Evolutionary conservation across 345 rosid genomes (phyloP).

Genomic region (Eucalyptus fibrosa): DNA sequence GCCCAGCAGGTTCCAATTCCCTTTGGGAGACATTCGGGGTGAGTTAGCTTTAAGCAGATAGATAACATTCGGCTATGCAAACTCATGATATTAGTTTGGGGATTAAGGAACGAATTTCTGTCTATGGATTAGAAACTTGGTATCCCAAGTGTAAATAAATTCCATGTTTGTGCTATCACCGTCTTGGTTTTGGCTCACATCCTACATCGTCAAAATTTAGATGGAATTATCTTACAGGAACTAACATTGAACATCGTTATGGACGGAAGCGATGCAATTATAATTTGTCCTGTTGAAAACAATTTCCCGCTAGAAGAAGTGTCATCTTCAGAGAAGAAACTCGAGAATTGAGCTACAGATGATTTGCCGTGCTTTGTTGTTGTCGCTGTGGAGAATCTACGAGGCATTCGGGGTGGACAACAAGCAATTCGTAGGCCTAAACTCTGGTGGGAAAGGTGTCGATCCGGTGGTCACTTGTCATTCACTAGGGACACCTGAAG

Average conservation of each 20-base stretch:
- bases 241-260: background rate
- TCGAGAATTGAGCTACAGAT: background rate
- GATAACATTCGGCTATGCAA: background rate
- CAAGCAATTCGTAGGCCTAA: slow-evolving; percentile 33
- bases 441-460: slow-evolving; percentile 1
- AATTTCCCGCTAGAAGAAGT: background rate
- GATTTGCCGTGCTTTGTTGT: background rate
- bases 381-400: slow-evolving; percentile 42
- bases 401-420: slow-evolving; percentile 27
- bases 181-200: background rate
- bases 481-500: slow-evolving; percentile 7
- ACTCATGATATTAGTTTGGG: background rate
- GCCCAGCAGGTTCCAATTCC: background rate
- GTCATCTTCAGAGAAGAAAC: background rate
- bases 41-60: background rate
- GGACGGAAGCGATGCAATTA: background rate
- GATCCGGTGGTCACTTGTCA: slow-evolving; percentile 12
- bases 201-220: background rate
- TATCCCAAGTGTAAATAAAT: background rate
- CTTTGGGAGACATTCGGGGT: slow-evolving; percentile 33
- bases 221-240: background rate
- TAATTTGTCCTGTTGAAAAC: background rate
- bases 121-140: background rate
- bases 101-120: background rate
- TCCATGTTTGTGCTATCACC: background rate